Evolutionary conservation across 441 rosid species (phyloP), one percentile per base, ranked within the genome.

Genomic region (Hypseocharis bilobata): DNA sequence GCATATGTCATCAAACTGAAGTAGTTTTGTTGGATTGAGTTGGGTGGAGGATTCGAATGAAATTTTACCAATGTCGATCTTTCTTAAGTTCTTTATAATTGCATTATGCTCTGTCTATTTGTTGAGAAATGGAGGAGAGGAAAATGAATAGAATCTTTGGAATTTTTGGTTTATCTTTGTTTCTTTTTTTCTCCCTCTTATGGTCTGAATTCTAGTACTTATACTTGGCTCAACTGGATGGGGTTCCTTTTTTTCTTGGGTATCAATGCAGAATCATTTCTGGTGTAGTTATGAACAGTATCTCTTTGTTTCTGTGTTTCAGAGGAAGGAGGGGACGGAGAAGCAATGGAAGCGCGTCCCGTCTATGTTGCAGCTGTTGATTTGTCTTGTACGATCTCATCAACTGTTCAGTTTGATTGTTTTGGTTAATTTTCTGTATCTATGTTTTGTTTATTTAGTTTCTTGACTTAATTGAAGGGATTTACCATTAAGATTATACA

Each of bases 281-380:
- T 68, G 49, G 14, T 49, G 20, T 19, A n/a, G 17, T 60, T 63
- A 8, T 60, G 36, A 28, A 25, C 36, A 20, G 25, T 20, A n/a
- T 60, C n/a, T 58, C 66, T n/a, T n/a, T 65, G 60, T 58, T 66
- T 36, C 65, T 28, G 65, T 54, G 42, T 56, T 71, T 69, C 58
- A 92, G 96, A 74, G 72, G 96, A 87, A 63, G 91, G 85, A 68
- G 77, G 86, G 38, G 98, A 90, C 64, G 96, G 86, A 49, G 90
- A 85, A 74, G 82, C 78, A 78, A 73, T 75, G 64, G 81, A 83
- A 71, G 95, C 96, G 3, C 74, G 83, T 56, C 96, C 98, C 3
- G 98, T 93, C 6, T 93, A 93, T 70, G 98, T 93, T 1, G 97
- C 98, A 0, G 96, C 96, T 13, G 79, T 93, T 78, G 97, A 88